phyloP scores from a whole-genome alignment of 805 yeast genomes.

The Wickerhamiella allomyrinae region DNA sequence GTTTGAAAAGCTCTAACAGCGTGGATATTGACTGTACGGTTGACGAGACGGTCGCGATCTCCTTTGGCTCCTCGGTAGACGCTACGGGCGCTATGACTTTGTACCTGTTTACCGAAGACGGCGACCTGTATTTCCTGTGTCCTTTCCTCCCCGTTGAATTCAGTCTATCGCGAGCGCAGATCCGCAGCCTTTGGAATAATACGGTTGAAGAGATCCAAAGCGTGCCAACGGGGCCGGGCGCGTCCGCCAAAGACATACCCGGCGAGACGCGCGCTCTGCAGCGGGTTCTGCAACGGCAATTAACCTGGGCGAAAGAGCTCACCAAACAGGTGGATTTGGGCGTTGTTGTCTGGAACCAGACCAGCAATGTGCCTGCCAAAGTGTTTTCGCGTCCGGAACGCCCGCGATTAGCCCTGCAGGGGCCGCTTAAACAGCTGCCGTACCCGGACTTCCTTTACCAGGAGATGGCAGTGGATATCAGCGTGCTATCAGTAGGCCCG shows the following conservation, averaged over 20 bases:
- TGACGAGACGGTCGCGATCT: slow-evolving; percentile 26
- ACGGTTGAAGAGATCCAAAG: slow-evolving; percentile 15
- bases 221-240: background rate
- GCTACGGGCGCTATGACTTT: slow-evolving; percentile 36
- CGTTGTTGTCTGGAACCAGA: background rate
- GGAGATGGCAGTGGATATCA: slow-evolving; percentile 29
- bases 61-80: slow-evolving; percentile 30
- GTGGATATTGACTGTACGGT: background rate
- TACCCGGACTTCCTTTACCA: slow-evolving; percentile 41
- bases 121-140: slow-evolving; percentile 44
- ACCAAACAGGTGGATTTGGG: background rate
- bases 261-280: slow-evolving; percentile 2
- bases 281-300: slow-evolving; percentile 5
- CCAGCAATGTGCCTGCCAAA: background rate
- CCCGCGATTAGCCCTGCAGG: slow-evolving; percentile 26
- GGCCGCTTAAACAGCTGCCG: slow-evolving; percentile 41
- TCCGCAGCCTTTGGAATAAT: slow-evolving; percentile 26
- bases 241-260: no score
- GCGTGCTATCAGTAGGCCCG: slow-evolving; percentile 4
- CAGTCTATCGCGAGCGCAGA: slow-evolving; percentile 24
- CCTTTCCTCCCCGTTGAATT: slow-evolving; percentile 48
- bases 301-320: slow-evolving; percentile 6
- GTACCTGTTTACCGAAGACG: slow-evolving; percentile 38
- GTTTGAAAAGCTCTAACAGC: slow-evolving; percentile 1
- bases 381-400: slow-evolving; percentile 4